Base-by-base conservation (phyloP, 2,329 filamentous ascomycete species). In the Pseudogymnoascus verrucosus region DNA sequence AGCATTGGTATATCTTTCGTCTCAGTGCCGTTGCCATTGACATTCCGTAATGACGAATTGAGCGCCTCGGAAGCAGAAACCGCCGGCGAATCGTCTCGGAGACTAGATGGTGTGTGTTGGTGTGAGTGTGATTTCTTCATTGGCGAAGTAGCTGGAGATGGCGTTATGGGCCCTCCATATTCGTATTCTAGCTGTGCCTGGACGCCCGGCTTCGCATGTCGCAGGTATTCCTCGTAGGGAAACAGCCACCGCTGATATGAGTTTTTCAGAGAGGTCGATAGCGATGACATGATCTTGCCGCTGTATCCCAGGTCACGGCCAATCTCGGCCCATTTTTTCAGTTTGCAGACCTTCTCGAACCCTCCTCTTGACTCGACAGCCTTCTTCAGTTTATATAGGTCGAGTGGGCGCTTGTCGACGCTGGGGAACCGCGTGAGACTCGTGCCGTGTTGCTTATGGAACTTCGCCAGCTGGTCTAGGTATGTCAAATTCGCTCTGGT, bases 251-350 rank as follows among this genome's bases (percentile, higher is more conserved):
- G 88, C 74, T 96, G 92, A 71, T 96, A 99, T 0, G 95, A 98
- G 75, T 99, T 99, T 75, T 98, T 99, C 44, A 99, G 83, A 4
- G 95, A 98, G 0, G 95, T 99, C 5, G 95, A 99, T 57, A 99
- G 79, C 7, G 95, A 98, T 2, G 93, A 98, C 95, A 99, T 99
- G 67, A 99, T 99, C 79, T 99, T 99, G 73, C 95, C 95, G 73
- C 93, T 98, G 77, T 99, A 99, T 63, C 95, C 95, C 59, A 99
- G 79, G 74, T 98, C 95, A 71, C 95, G 87, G 36, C 95, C 95
- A 70, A 99, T 98, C 76, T 99, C 95, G 14, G 95, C 95, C 95
- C 95, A 99, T 78, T 98, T 98, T 78, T 99, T 99, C 63, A 89
- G 83, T 76, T 96, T 97, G 82, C 95, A 99, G 51, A 99, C 95